Evolutionary conservation across 768 basidiomycete species (phyloP).

Genomic region (Lactarius trivialis): DNA sequence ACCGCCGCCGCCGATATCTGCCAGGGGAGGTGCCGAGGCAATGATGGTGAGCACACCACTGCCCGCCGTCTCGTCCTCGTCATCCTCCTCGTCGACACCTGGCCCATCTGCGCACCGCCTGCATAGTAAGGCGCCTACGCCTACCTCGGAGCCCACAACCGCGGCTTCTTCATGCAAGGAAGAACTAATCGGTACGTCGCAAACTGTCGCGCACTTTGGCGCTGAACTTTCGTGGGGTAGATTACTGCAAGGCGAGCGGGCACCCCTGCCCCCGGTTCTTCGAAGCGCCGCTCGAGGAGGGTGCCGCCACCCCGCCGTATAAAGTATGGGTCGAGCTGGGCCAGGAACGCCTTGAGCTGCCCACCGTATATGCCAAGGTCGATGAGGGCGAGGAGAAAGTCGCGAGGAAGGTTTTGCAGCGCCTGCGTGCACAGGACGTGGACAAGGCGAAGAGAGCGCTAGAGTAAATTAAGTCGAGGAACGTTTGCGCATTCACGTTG

Average conservation of each 20-base stretch:
- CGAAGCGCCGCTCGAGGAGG: background rate
- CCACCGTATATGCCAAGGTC: conserved; percentile 7
- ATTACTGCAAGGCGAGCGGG: conserved; percentile 5
- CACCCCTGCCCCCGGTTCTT: conserved; percentile 4
- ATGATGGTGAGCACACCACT: background rate
- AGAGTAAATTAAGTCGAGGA: too few species aligned
- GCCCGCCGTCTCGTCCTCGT: background rate
- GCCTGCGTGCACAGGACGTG: conserved; percentile 13
- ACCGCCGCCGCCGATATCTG: background rate
- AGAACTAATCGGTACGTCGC: conserved; percentile 10
- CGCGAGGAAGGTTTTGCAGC: conserved; percentile 22
- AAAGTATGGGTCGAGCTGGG: conserved; percentile 25
- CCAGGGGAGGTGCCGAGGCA: background rate
- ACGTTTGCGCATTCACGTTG: too few species aligned
- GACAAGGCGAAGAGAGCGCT: background rate
- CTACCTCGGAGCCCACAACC: background rate
- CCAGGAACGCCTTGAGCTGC: conserved; percentile 23
- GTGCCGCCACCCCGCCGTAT: background rate
- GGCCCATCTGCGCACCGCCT: background rate
- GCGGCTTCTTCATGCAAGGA: background rate
- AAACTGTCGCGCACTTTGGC: too few species aligned
- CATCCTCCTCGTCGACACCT: background rate
- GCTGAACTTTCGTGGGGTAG: background rate
- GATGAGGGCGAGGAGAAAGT: conserved; percentile 24
- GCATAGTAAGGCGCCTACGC: background rate